These are phyloP conservation scores for Colletotrichum chrysophilum DNA, from an alignment of 2,329 filamentous ascomycete species.

Conservation along the genomic window DNA sequence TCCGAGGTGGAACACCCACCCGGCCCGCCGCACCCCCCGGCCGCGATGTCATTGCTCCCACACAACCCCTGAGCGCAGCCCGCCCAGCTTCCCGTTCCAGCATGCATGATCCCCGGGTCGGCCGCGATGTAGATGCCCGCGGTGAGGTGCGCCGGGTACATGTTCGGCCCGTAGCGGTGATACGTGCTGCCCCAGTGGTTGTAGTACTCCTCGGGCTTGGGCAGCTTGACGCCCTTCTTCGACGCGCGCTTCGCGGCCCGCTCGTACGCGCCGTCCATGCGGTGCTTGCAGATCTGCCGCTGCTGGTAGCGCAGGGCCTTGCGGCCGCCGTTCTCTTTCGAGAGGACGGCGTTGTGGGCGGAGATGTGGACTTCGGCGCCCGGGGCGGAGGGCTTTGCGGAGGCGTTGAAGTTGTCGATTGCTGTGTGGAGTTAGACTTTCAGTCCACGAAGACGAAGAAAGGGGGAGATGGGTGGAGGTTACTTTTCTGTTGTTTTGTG, in stretches of 20 bases:
- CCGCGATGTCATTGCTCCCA: slow-evolving; percentile 38
- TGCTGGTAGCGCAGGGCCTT: slow-evolving; percentile 41
- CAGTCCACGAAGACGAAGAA: not conserved
- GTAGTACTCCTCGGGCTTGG: slow-evolving; percentile 54
- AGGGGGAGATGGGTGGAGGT: not conserved
- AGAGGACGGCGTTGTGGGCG: slow-evolving; percentile 69
- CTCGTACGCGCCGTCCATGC: slow-evolving; percentile 61
- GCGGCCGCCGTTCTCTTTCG: slow-evolving; percentile 22
- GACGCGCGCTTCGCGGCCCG: slow-evolving; percentile 55
- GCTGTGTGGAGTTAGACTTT: not conserved
- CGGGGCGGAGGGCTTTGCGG: slow-evolving; percentile 40
- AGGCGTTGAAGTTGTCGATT: slow-evolving; percentile 46
- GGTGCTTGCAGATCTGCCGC: slow-evolving; percentile 31
- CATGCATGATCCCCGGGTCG: slow-evolving; percentile 38
- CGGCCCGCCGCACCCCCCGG: slow-evolving; percentile 49
- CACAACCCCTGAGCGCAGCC: slow-evolving; percentile 19
- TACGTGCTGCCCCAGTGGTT: slow-evolving; percentile 60
- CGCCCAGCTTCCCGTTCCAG: slow-evolving; percentile 40
- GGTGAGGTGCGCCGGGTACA: slow-evolving; percentile 46
- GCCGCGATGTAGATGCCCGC: slow-evolving; percentile 52
- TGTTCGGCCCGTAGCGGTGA: slow-evolving; percentile 52
- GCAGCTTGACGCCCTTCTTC: slow-evolving; percentile 53
- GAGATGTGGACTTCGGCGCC: slow-evolving; percentile 67
- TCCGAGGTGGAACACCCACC: slow-evolving; percentile 29
- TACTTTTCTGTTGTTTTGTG: slow-evolving; percentile 47